Conservation (phyloP, 2,329 filamentous ascomycete species). For the Aspergillus persii region DNA sequence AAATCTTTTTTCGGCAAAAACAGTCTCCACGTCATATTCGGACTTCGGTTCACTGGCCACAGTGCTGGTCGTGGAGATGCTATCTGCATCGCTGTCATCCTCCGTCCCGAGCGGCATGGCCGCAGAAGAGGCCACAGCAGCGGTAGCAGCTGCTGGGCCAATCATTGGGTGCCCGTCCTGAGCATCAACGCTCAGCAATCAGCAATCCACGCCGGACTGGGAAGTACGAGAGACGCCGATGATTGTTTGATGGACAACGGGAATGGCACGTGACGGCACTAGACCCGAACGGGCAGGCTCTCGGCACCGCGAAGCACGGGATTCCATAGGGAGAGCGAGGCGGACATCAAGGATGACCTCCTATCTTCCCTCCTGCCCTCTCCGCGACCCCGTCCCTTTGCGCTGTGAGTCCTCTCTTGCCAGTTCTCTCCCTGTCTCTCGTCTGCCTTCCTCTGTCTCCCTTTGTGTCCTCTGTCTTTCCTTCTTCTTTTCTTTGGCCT, state of each 20-base stretch:
- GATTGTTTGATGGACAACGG: not conserved
- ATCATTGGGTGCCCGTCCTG: not conserved
- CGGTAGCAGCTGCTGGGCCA: not conserved
- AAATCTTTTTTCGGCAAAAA: constrained; percentile 48
- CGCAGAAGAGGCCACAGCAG: too few relatives aligned
- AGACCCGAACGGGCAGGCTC: constrained; percentile 18
- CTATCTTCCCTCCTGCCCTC: constrained; percentile 13
- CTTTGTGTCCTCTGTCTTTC: not conserved
- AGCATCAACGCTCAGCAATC: not conserved
- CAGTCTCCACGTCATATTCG: constrained; percentile 55
- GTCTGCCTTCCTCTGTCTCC: too few relatives aligned
- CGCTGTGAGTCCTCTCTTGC: constrained; percentile 9
- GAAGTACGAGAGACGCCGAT: not conserved
- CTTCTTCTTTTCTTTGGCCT: not conserved
- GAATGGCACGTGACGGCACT: constrained; percentile 19
- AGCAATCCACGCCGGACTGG: too few relatives aligned
- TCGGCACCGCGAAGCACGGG: constrained; percentile 20
- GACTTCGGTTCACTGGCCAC: constrained; percentile 40
- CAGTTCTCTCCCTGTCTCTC: not conserved
- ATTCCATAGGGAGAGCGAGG: constrained; percentile 13
- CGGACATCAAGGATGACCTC: constrained; percentile 21
- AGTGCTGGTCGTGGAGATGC: constrained; percentile 59
- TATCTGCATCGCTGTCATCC: constrained; percentile 41
- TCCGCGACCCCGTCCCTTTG: not conserved
- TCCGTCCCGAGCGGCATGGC: constrained; percentile 5